Evolutionary conservation across 306 rosid species (phyloP), one percentile per base, ranked within the genome.

Genomic region (Citrullus mucosospermus): DNA sequence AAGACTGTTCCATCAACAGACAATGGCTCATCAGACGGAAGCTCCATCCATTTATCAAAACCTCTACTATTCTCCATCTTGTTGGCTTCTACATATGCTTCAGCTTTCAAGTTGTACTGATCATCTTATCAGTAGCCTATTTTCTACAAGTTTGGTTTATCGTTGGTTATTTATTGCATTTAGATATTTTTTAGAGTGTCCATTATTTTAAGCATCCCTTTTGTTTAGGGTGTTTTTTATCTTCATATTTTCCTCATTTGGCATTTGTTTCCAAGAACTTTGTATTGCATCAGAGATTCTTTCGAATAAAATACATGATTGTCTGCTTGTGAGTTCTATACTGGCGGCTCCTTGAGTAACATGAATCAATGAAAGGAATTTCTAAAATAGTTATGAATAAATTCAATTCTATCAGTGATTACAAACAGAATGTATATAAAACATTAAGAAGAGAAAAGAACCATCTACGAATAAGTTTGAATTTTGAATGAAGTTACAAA

Each of bases 1-100:
- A 87, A 79, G 71, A 84, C 79, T 55, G 87, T 85, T 17, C 96
- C 97, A 48, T 34, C 94, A 10, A 60, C 88, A 28, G 86, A 78
- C 4, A 80, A 63, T 28, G 86, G 82, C 73, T 57, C 91, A 0
- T 93, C 97, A 10, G 57, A 71, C 0, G 97, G 89, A 79, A 89
- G 84, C 72, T 82, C 91, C 78, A 58, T 83, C 87, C 80, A 81
- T 79, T 51, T 85, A 38, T 86, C 93, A 0, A 74, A 83, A 82
- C 88, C 90, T 74, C 77, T 82, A 38, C 63, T 88, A 18, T 44
- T 90, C 78, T 63, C 88, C 61, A 30, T 86, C 58, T 71, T 84
- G 81, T 55, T 87, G 70, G 91, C 89, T 14, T 84, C 90, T 38
- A 80, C 90, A 57, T 84, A 81, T 81, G 88, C 87, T 76, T 60